Percentiles rank a stretch among this genome's conserved stretches.
Evolutionary conservation across 139 green algal species (phyloP).

Genomic region (Edaphochlamys debaryana): DNA sequence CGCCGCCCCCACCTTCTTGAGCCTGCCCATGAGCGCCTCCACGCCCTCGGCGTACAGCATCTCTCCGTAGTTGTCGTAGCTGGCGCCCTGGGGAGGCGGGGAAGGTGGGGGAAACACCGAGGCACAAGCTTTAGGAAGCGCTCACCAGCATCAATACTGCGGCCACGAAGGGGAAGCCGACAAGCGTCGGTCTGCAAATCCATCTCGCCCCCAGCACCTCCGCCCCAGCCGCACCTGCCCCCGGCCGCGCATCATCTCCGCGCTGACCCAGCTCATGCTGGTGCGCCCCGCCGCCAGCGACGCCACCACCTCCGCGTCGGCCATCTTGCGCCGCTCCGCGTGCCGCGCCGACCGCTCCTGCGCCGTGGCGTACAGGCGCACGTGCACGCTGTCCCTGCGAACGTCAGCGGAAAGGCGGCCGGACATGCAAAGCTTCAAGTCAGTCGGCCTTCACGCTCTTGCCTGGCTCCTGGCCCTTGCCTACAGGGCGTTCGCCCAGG

Average conservation of each 20-base stretch:
- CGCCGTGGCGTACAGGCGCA: conserved; percentile 69
- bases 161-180: too few species aligned
- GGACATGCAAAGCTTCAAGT: too few species aligned
- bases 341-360: conserved; percentile 54
- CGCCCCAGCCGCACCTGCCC: too few species aligned
- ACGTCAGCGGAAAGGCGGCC: too few species aligned
- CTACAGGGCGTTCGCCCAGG: too few species aligned
- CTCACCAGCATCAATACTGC: too few species aligned
- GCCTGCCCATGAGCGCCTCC: conserved; percentile 48
- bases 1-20: conserved; percentile 46
- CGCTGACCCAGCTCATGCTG: conserved; percentile 72
- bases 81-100: conserved; percentile 43
- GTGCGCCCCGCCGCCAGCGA: conserved; percentile 49
- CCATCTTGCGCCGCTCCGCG: conserved; percentile 60
- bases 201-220: too few species aligned
- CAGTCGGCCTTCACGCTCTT: too few species aligned
- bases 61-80: conserved; percentile 84
- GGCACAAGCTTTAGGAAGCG: too few species aligned
- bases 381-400: conserved; percentile 53
- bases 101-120: too few species aligned
- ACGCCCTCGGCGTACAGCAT: conserved; percentile 86
- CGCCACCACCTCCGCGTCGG: conserved; percentile 25
- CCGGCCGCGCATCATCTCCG: conserved; percentile 74
- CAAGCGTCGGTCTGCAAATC: too few species aligned
- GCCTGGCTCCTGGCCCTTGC: too few species aligned